These are phyloP conservation scores for Tetrapisispora nanseiensis DNA, from an alignment of 805 yeast genomes.

Conservation along the genomic window DNA sequence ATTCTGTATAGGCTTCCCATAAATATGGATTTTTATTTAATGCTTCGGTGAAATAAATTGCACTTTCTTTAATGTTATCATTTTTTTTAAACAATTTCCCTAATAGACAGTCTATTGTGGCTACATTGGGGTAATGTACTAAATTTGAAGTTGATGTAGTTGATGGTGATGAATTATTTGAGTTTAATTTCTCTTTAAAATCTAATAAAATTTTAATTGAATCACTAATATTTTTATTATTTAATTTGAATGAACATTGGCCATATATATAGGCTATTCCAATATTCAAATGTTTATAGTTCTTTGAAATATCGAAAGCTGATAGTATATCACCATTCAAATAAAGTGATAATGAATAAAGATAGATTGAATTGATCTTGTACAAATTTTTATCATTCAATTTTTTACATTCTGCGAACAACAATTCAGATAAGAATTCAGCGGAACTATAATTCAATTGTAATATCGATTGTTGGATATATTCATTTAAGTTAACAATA, in stretches of 20 bases:
- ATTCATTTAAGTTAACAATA: slow-evolving; percentile 1
- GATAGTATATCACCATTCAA: slow-evolving; percentile 51
- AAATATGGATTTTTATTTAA: slow-evolving; percentile 67
- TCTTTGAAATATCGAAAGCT: slow-evolving; percentile 31
- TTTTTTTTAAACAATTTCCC: slow-evolving; percentile 56
- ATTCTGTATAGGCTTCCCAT: slow-evolving; percentile 76
- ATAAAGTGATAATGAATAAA: slow-evolving; percentile 59
- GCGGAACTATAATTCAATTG: slow-evolving; percentile 45
- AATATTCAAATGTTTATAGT: slow-evolving; percentile 39
- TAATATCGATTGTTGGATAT: slow-evolving; percentile 16
- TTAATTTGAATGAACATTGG: slow-evolving; percentile 35
- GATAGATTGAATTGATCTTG: slow-evolving; percentile 51
- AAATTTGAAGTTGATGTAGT: slow-evolving; percentile 4
- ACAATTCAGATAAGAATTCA: slow-evolving; percentile 75
- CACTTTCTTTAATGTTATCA: slow-evolving; percentile 56
- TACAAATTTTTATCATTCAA: slow-evolving; percentile 19
- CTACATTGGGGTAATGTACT: slow-evolving; percentile 49
- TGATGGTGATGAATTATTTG: background rate
- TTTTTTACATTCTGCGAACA: slow-evolving; percentile 43
- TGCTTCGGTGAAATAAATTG: slow-evolving; percentile 58
- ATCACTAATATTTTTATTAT: slow-evolving; percentile 10
- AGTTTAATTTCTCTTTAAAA: background rate
- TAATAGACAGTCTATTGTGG: slow-evolving; percentile 54
- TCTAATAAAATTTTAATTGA: slow-evolving; percentile 7
- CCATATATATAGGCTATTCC: slow-evolving; percentile 76